Conservation (phyloP, 805 yeast genomes). For the Schizosaccharomyces osmophilus region DNA sequence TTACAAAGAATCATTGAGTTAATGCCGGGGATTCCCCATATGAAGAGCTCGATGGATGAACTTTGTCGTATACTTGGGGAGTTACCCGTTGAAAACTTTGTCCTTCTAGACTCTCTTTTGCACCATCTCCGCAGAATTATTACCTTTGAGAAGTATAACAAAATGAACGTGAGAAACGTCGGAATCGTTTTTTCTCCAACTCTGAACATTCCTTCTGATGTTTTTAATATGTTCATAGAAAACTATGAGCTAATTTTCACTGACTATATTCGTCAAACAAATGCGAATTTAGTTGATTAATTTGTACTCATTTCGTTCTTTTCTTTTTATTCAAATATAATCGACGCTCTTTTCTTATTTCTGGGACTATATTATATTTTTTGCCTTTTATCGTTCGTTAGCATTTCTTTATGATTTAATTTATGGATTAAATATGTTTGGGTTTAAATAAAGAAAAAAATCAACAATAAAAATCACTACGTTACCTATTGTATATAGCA, state of each 20-base stretch:
- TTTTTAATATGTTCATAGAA: constrained; percentile 32
- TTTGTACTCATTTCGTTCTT: no score
- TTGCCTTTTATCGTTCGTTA: no score
- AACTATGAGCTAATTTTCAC: constrained; percentile 39
- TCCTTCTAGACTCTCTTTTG: constrained; percentile 40
- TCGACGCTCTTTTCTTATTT: no score
- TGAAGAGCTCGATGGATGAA: constrained; percentile 10
- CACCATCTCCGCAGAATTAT: constrained; percentile 42
- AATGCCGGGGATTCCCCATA: constrained; percentile 10
- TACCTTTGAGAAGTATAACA: constrained; percentile 34
- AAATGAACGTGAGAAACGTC: constrained; percentile 61
- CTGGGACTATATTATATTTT: no score
- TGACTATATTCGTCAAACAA: not conserved
- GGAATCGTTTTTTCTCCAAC: constrained; percentile 71
- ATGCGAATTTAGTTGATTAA: not conserved
- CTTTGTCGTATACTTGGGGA: constrained; percentile 14
- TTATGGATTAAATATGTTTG: no score
- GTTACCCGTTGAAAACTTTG: constrained; percentile 31
- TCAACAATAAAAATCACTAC: no score
- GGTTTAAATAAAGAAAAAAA: no score
- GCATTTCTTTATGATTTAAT: no score
- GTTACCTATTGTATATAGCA: no score
- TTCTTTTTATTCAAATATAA: no score
- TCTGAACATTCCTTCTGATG: constrained; percentile 36
- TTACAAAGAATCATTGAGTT: constrained; percentile 48